Evolutionary conservation across 352 stramenopile genomes (phyloP).

Genomic region (Globisporangium nunn): DNA sequence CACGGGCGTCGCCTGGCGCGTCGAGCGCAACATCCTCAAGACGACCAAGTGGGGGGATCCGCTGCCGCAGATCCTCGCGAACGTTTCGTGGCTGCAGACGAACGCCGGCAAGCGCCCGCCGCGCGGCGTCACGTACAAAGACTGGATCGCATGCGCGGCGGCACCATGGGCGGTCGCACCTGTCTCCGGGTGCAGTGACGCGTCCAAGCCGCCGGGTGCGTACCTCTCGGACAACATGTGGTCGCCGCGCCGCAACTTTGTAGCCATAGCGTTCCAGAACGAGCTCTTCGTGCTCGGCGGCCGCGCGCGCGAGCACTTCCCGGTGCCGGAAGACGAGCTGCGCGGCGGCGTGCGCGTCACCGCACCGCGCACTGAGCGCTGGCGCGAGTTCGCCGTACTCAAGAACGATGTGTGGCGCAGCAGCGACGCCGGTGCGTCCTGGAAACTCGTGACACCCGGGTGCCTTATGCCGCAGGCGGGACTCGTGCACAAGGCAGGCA

Average conservation of each 20-base stretch:
- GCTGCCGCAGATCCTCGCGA: constrained; percentile 57
- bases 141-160: constrained; percentile 61
- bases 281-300: constrained; percentile 58
- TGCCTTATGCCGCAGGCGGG: constrained; percentile 46
- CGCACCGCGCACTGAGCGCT: constrained; percentile 31
- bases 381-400: constrained; percentile 59
- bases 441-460: constrained; percentile 62
- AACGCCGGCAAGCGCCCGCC: constrained; percentile 66
- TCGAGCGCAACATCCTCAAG: constrained; percentile 52
- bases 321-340: constrained; percentile 40
- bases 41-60: constrained; percentile 64
- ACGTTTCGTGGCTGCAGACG: constrained; percentile 64
- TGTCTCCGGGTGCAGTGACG: constrained; percentile 48
- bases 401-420: constrained; percentile 83
- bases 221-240: constrained; percentile 80
- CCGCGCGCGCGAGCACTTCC: constrained; percentile 50
- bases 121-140: constrained; percentile 39
- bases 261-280: constrained; percentile 47
- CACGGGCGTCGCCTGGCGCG: constrained; percentile 45
- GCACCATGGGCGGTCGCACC: constrained; percentile 42
- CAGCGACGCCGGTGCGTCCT: constrained; percentile 57
- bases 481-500: constrained; percentile 45
- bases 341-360: constrained; percentile 28
- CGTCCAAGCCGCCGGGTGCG: constrained; percentile 42
- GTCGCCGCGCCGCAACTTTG: constrained; percentile 62